Evolutionary conservation across 805 yeast species (phyloP).

Genomic region (Kodamaea kaohsiungensis): DNA sequence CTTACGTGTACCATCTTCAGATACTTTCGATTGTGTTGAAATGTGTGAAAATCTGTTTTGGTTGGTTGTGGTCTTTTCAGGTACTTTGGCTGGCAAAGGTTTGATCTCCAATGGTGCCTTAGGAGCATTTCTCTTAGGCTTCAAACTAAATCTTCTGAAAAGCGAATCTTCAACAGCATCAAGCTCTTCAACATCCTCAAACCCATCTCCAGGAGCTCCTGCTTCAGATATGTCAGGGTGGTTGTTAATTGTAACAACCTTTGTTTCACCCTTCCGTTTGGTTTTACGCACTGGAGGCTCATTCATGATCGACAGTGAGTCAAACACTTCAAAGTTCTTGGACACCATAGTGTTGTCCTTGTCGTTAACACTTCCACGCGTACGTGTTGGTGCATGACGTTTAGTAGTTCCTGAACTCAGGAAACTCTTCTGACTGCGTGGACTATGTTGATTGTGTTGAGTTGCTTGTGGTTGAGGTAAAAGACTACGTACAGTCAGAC

Average conservation of each 20-base stretch:
- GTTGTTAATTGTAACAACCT: conserved; percentile 3
- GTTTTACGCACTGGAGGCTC: not conserved
- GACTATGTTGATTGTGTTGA: not conserved
- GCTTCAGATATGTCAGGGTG: not conserved
- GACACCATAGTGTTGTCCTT: conserved; percentile 8
- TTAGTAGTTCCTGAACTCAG: not conserved
- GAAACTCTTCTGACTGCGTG: not conserved
- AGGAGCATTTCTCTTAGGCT: conserved; percentile 43
- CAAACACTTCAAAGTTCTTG: conserved; percentile 22
- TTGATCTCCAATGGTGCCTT: conserved; percentile 26
- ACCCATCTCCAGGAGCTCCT: conserved; percentile 2
- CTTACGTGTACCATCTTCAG: conserved; percentile 18
- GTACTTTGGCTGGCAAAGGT: not conserved
- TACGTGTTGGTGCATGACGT: not conserved
- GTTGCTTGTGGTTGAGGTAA: conserved; percentile 3
- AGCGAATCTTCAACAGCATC: conserved; percentile 10
- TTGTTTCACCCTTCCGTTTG: not conserved
- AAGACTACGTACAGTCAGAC: not conserved
- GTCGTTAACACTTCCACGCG: not conserved
- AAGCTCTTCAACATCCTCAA: conserved; percentile 8
- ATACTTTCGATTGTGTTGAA: conserved; percentile 20
- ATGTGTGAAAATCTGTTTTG: conserved; percentile 37
- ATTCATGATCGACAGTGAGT: conserved; percentile 23
- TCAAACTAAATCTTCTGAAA: conserved; percentile 31
- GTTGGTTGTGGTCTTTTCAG: not conserved